A percentile compares a stretch with the other conserved stretches of the same genome.
These are phyloP conservation scores for Hypoxylon sp. DNA, from an alignment of 2,329 filamentous ascomycete species.

Conservation along the genomic window DNA sequence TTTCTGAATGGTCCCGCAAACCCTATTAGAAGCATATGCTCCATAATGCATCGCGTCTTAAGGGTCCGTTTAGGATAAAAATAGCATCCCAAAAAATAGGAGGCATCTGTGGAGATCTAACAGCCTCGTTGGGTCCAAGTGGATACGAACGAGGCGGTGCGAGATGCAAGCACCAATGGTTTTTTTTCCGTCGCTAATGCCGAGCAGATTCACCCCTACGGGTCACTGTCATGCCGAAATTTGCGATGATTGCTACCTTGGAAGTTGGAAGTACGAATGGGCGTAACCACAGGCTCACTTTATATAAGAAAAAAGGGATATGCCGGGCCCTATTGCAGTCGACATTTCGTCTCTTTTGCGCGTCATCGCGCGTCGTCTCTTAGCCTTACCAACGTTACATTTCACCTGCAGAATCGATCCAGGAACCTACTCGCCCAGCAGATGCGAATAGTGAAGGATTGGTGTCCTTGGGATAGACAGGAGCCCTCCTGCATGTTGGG, in stretches of 20 bases:
- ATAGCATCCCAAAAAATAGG: conserved; percentile 31
- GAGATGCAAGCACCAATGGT: not conserved
- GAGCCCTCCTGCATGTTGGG: too few species aligned
- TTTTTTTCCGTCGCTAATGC: conserved; percentile 14
- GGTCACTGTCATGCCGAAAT: too few species aligned
- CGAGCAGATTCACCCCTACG: conserved; percentile 15
- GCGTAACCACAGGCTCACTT: too few species aligned
- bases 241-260: too few species aligned
- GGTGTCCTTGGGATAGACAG: too few species aligned
- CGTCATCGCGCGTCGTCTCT: conserved; percentile 1
- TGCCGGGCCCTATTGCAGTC: not conserved
- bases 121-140: conserved; percentile 29
- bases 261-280: too few species aligned
- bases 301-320: too few species aligned
- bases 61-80: conserved; percentile 23
- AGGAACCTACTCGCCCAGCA: too few species aligned
- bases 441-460: too few species aligned
- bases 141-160: conserved; percentile 32
- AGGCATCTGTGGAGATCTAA: conserved; percentile 25
- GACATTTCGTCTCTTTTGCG: not conserved
- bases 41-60: conserved; percentile 7
- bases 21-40: too few species aligned
- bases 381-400: conserved; percentile 22
- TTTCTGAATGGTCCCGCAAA: too few species aligned
- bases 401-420: conserved; percentile 3